These are phyloP conservation scores for Fusarium miscanthi DNA, from an alignment of 2,329 filamentous ascomycete species.

Conservation along the genomic window DNA sequence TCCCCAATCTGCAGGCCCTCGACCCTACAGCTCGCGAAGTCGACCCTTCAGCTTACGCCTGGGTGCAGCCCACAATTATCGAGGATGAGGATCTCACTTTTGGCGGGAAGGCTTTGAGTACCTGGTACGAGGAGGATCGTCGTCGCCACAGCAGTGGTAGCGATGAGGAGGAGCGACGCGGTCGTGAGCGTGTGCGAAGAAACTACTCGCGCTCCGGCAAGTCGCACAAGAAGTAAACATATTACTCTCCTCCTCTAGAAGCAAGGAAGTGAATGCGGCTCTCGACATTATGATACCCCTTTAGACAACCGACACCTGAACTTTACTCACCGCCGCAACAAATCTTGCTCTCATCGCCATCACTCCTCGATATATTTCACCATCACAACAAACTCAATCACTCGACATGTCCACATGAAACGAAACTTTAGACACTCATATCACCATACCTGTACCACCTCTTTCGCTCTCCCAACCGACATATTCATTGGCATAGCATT, in stretches of 20 bases:
- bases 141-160: constrained; percentile 55
- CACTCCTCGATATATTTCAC: not conserved
- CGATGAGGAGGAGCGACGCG: constrained; percentile 53
- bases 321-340: constrained; percentile 11
- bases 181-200: constrained; percentile 53
- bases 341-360: constrained; percentile 18
- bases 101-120: constrained; percentile 68
- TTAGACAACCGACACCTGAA: constrained; percentile 11
- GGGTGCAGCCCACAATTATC: constrained; percentile 67
- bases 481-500: constrained; percentile 19
- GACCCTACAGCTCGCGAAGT: constrained; percentile 50
- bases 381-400: constrained; percentile 29
- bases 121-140: constrained; percentile 70
- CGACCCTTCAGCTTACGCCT: constrained; percentile 52
- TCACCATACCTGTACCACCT: constrained; percentile 24
- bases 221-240: constrained; percentile 48
- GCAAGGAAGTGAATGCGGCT: constrained; percentile 14
- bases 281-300: constrained; percentile 40
- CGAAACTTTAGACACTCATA: constrained; percentile 39
- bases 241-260: not conserved
- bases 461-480: constrained; percentile 19
- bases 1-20: constrained; percentile 50
- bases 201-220: constrained; percentile 45
- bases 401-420: constrained; percentile 32
- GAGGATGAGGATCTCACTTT: constrained; percentile 72